Percentiles rank a stretch among this genome's conserved stretches.
phyloP scores from a whole-genome alignment of 1,284 basidiomycete species.

The Coriolopsis trogii region DNA sequence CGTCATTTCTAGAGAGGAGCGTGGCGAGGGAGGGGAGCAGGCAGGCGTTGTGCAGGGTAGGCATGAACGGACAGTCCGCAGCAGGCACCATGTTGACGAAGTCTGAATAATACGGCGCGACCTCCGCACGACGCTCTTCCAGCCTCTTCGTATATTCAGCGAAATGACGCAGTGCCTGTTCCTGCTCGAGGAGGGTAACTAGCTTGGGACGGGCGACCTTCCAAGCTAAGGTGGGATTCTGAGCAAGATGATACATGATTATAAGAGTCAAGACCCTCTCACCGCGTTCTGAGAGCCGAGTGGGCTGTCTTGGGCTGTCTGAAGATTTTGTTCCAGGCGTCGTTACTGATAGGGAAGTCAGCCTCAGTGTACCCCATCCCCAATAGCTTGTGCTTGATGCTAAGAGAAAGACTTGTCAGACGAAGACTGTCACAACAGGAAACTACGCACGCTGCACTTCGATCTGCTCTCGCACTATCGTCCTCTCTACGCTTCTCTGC shows the following conservation, averaged over 20 bases:
- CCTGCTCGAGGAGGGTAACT: neutral
- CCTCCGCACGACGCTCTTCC: neutral
- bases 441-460: neutral
- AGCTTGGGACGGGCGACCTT: conserved; percentile 6
- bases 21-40: neutral
- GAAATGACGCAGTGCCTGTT: neutral
- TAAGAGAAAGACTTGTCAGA: neutral
- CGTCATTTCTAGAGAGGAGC: neutral
- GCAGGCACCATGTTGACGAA: neutral
- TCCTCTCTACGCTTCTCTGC: too few relatives aligned
- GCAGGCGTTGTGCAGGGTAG: conserved; percentile 6
- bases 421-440: neutral
- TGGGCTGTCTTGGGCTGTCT: neutral
- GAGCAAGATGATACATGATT: too few relatives aligned
- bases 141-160: neutral
- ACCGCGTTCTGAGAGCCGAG: too few relatives aligned
- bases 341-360: conserved; percentile 4
- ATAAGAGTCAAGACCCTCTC: neutral
- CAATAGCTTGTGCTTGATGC: conserved; percentile 1
- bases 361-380: conserved; percentile 1
- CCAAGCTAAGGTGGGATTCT: too few relatives aligned
- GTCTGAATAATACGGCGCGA: neutral
- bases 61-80: neutral
- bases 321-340: conserved; percentile 4
- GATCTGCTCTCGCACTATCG: neutral